Conservation (phyloP, 2,329 filamentous ascomycete species). For the Fusarium beomiforme region DNA sequence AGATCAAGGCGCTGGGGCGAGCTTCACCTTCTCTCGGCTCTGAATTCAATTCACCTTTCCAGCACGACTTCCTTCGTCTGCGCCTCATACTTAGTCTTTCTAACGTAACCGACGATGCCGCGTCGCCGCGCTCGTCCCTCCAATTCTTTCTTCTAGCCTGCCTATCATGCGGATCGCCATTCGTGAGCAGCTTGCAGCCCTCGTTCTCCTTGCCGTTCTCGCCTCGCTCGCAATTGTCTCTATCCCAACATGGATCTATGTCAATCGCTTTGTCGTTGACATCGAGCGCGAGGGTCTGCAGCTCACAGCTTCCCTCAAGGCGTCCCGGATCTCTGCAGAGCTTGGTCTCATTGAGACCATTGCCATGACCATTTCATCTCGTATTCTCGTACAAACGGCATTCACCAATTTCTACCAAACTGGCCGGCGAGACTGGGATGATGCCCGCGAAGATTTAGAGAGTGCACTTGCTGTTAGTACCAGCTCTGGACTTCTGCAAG, state of each 20-base stretch:
- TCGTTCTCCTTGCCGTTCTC: slow-evolving; percentile 81
- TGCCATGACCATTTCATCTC: slow-evolving; percentile 76
- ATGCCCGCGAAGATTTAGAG: slow-evolving; percentile 71
- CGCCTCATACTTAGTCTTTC: slow-evolving; percentile 8
- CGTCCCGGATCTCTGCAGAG: slow-evolving; percentile 81
- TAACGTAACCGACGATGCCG: slow-evolving; percentile 42
- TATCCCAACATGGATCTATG: slow-evolving; percentile 75
- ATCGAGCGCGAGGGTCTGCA: slow-evolving; percentile 71
- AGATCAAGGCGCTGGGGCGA: slow-evolving; percentile 1
- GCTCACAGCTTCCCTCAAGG: slow-evolving; percentile 87
- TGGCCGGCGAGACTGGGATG: slow-evolving; percentile 65
- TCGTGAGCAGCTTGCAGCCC: slow-evolving; percentile 82
- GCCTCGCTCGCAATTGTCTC: slow-evolving; percentile 80
- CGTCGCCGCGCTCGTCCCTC: slow-evolving; percentile 35
- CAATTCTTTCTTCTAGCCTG: slow-evolving; percentile 37
- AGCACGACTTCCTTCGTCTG: slow-evolving; percentile 18
- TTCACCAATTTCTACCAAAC: slow-evolving; percentile 63
- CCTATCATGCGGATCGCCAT: slow-evolving; percentile 83
- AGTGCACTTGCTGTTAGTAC: slow-evolving; percentile 74
- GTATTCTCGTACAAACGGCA: slow-evolving; percentile 66
- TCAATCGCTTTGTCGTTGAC: slow-evolving; percentile 62
- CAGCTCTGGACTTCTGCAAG: slow-evolving; percentile 71
- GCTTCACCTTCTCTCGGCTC: neutral
- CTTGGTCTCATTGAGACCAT: slow-evolving; percentile 82
- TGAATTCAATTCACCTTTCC: neutral